Evolutionary conservation across 2,329 filamentous ascomycete genomes (phyloP), one percentile per base, ranked within the genome.

Genomic region (Clarireedia monteithiana): DNA sequence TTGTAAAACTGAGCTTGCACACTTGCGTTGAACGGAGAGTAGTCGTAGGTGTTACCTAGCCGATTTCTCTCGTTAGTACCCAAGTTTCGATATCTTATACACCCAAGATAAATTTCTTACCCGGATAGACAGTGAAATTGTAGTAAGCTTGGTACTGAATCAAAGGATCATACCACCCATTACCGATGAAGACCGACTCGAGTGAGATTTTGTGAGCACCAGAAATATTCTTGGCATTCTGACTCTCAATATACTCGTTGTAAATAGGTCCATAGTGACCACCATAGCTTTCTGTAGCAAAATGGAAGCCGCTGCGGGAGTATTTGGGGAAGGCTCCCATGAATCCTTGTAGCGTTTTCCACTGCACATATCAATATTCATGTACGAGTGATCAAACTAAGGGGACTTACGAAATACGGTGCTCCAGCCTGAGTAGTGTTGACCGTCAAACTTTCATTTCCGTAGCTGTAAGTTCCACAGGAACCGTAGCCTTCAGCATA

Each of bases 221-320:
- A 0, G 71, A 60, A 24, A 82, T 66, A 20, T 79, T 77, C 58
- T 74, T 74, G 17, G 73, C 69, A 61, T 89, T 90, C 69, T 89
- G 83, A 53, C 77, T 68, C 63, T 85, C 76, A 67, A 78, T 79
- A 42, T 74, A 73, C 38, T 76, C 72, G 14, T 82, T 81, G 63
- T 87, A 85, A 1, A 81, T 70, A 0, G 81, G 80, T 0, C 72
- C 79, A 61, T 81, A 83, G 59, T 83, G 80, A 0, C 81, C 81
- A 2, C 80, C 80, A 56, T 81, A 82, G 40, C 73, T 77, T 65
- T 83, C 80, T 0, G 77, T 80, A 0, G 79, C 71, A 60, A 83
- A 80, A 63, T 77, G 75, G 62, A 83, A 78, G 0, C 74, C 75
- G 45, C 75, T 70, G 20, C 75, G 69, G 0, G 74, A 70, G 61